A percentile compares a stretch with the other conserved stretches of the same genome.
phyloP scores from a whole-genome alignment of 1,139 yeast genomes.

The Sugiyamaella xylanicola region DNA sequence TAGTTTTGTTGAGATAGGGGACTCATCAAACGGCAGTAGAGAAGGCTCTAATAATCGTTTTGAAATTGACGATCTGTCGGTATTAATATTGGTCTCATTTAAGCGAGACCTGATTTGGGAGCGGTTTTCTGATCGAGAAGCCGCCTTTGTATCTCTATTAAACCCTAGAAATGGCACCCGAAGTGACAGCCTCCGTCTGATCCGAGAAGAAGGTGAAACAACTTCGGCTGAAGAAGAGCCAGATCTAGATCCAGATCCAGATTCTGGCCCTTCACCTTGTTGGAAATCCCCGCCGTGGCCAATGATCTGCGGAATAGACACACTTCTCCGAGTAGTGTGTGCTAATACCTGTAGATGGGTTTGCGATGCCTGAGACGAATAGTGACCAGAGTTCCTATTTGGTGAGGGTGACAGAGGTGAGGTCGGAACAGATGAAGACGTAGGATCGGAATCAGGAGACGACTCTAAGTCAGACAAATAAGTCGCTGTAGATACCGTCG shows the following conservation, averaged over 20 bases:
- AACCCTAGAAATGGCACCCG: conserved; percentile 18
- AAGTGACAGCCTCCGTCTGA: conserved; percentile 16
- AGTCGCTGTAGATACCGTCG: conserved; percentile 15
- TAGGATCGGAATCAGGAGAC: conserved; percentile 10
- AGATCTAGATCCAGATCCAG: not conserved
- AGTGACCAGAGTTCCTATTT: not conserved
- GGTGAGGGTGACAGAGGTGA: conserved; percentile 13
- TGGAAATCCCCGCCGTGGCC: too few species aligned
- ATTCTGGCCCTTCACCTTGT: too few species aligned
- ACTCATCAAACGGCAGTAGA: conserved; percentile 11
- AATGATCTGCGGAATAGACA: conserved; percentile 8
- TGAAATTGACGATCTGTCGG: not conserved
- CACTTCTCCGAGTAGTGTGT: conserved; percentile 8
- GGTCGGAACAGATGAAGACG: conserved; percentile 3
- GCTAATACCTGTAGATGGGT: conserved; percentile 1
- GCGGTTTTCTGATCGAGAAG: not conserved
- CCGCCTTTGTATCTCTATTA: not conserved
- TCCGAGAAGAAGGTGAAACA: not conserved
- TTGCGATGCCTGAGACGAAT: not conserved
- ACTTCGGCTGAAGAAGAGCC: not conserved
- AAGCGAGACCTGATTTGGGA: not conserved
- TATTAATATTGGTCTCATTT: not conserved
- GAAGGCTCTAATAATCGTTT: conserved; percentile 11
- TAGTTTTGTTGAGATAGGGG: conserved; percentile 3
- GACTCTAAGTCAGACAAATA: conserved; percentile 4